These are phyloP conservation scores for Pterulicium gracile DNA, from an alignment of 1,284 basidiomycete genomes.

Conservation along the genomic window DNA sequence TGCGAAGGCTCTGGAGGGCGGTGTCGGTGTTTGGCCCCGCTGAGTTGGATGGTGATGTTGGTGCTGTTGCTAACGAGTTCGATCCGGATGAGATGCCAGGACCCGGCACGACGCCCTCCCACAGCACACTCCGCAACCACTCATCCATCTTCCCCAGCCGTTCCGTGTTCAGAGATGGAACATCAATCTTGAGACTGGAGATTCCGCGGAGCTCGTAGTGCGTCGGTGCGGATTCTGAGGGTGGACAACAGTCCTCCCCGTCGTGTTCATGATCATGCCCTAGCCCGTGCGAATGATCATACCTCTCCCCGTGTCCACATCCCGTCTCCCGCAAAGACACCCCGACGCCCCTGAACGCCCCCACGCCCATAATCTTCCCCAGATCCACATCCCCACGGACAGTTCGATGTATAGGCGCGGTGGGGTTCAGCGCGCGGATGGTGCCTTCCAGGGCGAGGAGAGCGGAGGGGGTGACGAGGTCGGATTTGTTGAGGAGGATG, in stretches of 20 bases:
- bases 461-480: constrained; percentile 43
- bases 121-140: constrained; percentile 72
- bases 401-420: constrained; percentile 63
- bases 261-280: constrained; percentile 26
- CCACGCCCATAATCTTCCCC: constrained; percentile 63
- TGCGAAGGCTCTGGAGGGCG: constrained; percentile 59
- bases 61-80: constrained; percentile 26
- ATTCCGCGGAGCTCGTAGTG: constrained; percentile 65
- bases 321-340: not conserved
- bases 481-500: constrained; percentile 82
- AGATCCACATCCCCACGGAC: constrained; percentile 62
- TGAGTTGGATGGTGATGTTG: constrained; percentile 8
- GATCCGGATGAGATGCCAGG: not conserved
- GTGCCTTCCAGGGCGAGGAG: constrained; percentile 38
- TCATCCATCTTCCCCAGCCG: constrained; percentile 49
- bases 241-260: constrained; percentile 19
- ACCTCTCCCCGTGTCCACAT: not conserved
- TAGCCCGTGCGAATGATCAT: constrained; percentile 12
- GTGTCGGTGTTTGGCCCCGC: constrained; percentile 9
- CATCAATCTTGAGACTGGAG: constrained; percentile 57
- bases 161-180: constrained; percentile 41
- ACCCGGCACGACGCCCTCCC: constrained; percentile 36
- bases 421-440: constrained; percentile 70
- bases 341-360: constrained; percentile 50
- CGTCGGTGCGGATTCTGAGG: constrained; percentile 20